Evolutionary conservation across 116 monocot genomes (phyloP), one percentile per base, ranked within the genome.

Genomic region (Phalaenopsis hybrid): DNA sequence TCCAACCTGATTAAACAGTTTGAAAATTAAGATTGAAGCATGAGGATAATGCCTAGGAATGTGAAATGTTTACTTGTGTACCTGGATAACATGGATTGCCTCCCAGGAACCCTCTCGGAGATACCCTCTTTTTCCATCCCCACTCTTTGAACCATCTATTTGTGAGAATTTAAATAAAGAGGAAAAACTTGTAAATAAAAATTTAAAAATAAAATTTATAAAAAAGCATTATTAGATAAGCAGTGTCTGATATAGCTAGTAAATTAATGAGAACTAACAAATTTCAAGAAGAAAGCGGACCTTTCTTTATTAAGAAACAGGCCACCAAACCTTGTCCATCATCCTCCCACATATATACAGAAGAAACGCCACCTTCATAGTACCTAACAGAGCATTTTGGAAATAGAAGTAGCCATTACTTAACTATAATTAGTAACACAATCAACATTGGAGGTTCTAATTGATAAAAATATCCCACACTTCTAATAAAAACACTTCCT

Each of bases 271-370:
- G 63, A 63, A 63, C 25, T 63, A 63, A 5, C 21, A 28, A 63
- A 37, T 76, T 48, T 10, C 5, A 13, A 33, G 10, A 57, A 28
- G 16, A 73, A 57, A 58, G 1, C 74, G 43, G 10, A 98, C 98
- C 95, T 95, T 98, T 98, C 86, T 98, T 98, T 16, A 98, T 93
- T 45, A 98, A 85, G 83, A 98, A 98, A 78, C 98, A 98, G 23
- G 93, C 89, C 9, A 89, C 80, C 78, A 98, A 87, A 8, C 89
- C 90, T 50, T 87, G 84, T 31, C 50, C 10, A 67, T 84, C 95
- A 92, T 98, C 90, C 73, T 98, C 93, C 93, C 95, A 98, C 82
- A 98, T 83, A 82, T 98, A 98, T 31, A 98, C 98, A 10, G 98
- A 98, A 48, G 98, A 98, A 80, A 93, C 82, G 59, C 98, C 98